These are phyloP conservation scores for Colletotrichum sublineola DNA, from an alignment of 2,329 filamentous ascomycete species.

Conservation along the genomic window DNA sequence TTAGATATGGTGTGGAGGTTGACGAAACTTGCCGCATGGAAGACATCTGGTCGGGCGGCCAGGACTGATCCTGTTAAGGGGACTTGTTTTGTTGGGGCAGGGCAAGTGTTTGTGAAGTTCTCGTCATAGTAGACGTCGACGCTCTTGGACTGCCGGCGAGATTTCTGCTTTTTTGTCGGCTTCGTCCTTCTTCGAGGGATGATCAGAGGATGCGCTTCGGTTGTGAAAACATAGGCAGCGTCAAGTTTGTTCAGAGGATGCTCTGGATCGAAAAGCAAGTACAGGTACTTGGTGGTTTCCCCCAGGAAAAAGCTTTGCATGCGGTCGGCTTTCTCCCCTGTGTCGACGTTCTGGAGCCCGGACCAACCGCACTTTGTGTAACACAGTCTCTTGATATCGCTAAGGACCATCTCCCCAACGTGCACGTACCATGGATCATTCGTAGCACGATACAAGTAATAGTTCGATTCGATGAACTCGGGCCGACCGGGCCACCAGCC, in stretches of 20 bases:
- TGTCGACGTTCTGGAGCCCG: slow-evolving; percentile 84
- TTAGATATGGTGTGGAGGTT: slow-evolving; percentile 83
- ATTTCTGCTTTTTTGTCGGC: slow-evolving; percentile 41
- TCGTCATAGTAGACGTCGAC: slow-evolving; percentile 57
- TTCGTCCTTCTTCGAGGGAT: slow-evolving; percentile 69
- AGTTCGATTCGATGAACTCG: slow-evolving; percentile 97
- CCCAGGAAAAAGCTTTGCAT: slow-evolving; percentile 99
- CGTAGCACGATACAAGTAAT: slow-evolving; percentile 94
- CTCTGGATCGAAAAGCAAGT: slow-evolving; percentile 86
- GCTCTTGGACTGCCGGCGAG: slow-evolving; percentile 39
- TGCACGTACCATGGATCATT: slow-evolving; percentile 96
- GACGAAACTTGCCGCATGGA: slow-evolving; percentile 88
- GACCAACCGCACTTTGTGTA: slow-evolving; percentile 95
- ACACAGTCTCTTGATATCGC: slow-evolving; percentile 89
- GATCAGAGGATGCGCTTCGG: slow-evolving; percentile 93
- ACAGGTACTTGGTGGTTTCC: slow-evolving; percentile 96
- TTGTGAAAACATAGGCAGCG: slow-evolving; percentile 91
- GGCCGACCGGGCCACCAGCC: slow-evolving; percentile 96
- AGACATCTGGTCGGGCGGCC: slow-evolving; percentile 84
- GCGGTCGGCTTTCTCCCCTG: slow-evolving; percentile 88
- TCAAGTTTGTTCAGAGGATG: slow-evolving; percentile 92
- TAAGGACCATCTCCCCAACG: slow-evolving; percentile 93
- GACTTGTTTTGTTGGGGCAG: slow-evolving; percentile 68
- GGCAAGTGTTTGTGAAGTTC: slow-evolving; percentile 73
- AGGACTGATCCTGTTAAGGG: slow-evolving; percentile 83